Conservation (phyloP, 2,329 filamentous ascomycete species). For the Fusarium cyanostomum region DNA sequence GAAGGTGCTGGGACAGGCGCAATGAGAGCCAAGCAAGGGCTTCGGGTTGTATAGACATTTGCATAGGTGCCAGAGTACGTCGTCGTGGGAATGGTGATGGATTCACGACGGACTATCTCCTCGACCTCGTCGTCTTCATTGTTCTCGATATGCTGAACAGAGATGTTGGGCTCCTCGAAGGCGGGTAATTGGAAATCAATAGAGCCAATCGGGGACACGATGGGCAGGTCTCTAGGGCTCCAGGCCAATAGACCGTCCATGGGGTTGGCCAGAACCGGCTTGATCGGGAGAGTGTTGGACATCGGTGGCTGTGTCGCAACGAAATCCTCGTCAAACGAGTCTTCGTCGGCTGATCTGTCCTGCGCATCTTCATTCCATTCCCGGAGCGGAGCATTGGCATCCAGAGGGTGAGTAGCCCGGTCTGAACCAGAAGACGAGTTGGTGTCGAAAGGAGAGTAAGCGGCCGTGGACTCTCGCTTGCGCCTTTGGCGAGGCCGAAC, state of each 20-base stretch:
- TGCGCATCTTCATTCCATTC: conserved; percentile 26
- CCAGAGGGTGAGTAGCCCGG: conserved; percentile 22
- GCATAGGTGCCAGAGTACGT: conserved; percentile 28
- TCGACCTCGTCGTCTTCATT: conserved; percentile 42
- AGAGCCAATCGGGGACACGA: conserved; percentile 47
- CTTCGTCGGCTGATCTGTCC: conserved; percentile 30
- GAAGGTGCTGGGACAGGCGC: conserved; percentile 38
- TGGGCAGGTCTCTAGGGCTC: conserved; percentile 34
- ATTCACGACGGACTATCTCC: conserved; percentile 40
- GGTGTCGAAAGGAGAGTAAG: conserved; percentile 29
- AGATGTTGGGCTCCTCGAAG: conserved; percentile 32
- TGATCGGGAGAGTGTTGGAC: conserved; percentile 19
- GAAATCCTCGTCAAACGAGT: conserved; percentile 24
- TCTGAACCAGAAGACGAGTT: conserved; percentile 35
- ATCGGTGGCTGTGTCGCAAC: conserved; percentile 6
- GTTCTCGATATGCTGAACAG: conserved; percentile 26
- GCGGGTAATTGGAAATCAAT: conserved; percentile 46
- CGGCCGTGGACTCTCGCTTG: conserved; percentile 42
- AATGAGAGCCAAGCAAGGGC: conserved; percentile 42
- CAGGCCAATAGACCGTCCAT: conserved; percentile 28
- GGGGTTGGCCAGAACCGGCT: conserved; percentile 18
- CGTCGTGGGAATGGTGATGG: conserved; percentile 28
- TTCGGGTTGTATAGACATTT: conserved; percentile 25
- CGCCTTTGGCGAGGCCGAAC: conserved; percentile 54
- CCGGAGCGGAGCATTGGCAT: conserved; percentile 6